A percentile compares a stretch with the other conserved stretches of the same genome.
These are phyloP conservation scores for Leishmania turanica DNA, from an alignment of 208 protist species.

Conservation along the genomic window DNA sequence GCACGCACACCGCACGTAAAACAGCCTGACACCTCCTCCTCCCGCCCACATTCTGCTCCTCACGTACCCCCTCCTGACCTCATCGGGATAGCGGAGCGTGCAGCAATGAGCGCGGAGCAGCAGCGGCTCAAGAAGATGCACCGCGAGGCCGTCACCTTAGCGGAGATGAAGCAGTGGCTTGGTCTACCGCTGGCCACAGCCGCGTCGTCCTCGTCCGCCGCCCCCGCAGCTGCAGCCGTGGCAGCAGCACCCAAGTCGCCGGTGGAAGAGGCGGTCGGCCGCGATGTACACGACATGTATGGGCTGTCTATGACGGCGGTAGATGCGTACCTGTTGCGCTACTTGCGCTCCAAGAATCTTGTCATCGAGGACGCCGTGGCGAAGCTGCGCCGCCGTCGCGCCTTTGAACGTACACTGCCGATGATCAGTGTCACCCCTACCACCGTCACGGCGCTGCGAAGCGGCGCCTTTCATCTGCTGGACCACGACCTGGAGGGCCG, in stretches of 20 bases:
- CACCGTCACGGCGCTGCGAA: conserved; percentile 50
- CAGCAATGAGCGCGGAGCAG: conserved; percentile 29
- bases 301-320: conserved; percentile 30
- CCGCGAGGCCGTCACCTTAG: conserved; percentile 39
- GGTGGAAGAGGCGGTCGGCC: conserved; percentile 6
- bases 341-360: conserved; percentile 49
- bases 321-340: conserved; percentile 70
- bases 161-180: conserved; percentile 39
- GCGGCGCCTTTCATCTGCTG: conserved; percentile 54
- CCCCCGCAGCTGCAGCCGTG: not conserved
- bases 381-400: conserved; percentile 60
- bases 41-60: not conserved
- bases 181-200: conserved; percentile 14
- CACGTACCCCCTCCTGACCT: not conserved
- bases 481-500: conserved; percentile 43
- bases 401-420: conserved; percentile 58
- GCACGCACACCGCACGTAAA: not conserved
- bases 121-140: conserved; percentile 24
- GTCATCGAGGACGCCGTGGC: conserved; percentile 49
- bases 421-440: conserved; percentile 58
- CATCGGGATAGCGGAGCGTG: not conserved
- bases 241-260: conserved; percentile 9
- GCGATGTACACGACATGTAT: conserved; percentile 19
- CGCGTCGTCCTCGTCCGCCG: conserved; percentile 1
- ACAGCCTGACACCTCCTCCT: not conserved